These are phyloP conservation scores for Delphinella strobiligena DNA, from an alignment of 2,329 filamentous ascomycete genomes.

Conservation along the genomic window DNA sequence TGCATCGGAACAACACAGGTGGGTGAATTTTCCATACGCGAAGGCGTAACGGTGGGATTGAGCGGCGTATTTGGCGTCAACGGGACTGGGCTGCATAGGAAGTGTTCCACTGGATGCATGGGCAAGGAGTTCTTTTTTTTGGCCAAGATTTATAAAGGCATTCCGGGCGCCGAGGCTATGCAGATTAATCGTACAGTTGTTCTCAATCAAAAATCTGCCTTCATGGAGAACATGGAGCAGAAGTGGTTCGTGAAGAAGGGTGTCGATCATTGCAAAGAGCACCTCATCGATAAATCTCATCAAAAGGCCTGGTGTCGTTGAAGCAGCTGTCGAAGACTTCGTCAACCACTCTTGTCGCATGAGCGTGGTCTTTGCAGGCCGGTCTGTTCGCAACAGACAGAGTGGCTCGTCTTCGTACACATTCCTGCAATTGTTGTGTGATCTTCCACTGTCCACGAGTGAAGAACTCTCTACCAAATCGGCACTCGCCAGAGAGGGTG, in stretches of 20 bases:
- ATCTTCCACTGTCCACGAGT: constrained; percentile 75
- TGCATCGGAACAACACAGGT: no score
- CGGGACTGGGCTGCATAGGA: neutral
- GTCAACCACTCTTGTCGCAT: constrained; percentile 81
- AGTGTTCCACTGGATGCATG: constrained; percentile 1
- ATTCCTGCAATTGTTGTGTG: constrained; percentile 87
- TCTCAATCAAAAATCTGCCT: no score
- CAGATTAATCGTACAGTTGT: no score
- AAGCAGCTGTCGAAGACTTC: constrained; percentile 99
- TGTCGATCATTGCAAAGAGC: neutral
- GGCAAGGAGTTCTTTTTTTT: neutral
- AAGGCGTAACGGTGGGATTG: neutral
- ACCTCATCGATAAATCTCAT: constrained; percentile 75
- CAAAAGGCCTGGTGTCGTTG: constrained; percentile 84
- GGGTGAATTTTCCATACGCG: constrained; percentile 3
- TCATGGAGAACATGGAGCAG: no score
- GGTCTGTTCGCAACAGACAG: constrained; percentile 68
- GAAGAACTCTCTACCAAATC: constrained; percentile 78
- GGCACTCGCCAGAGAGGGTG: constrained; percentile 85
- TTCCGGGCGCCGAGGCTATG: constrained; percentile 7
- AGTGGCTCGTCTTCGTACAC: constrained; percentile 71
- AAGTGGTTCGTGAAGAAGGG: no score
- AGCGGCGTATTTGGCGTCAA: constrained; percentile 1
- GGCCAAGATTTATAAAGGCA: neutral
- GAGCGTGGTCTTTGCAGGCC: constrained; percentile 69